phyloP scores from a whole-genome alignment of 352 stramenopile genomes.

The Phytophthora pluvialis region DNA sequence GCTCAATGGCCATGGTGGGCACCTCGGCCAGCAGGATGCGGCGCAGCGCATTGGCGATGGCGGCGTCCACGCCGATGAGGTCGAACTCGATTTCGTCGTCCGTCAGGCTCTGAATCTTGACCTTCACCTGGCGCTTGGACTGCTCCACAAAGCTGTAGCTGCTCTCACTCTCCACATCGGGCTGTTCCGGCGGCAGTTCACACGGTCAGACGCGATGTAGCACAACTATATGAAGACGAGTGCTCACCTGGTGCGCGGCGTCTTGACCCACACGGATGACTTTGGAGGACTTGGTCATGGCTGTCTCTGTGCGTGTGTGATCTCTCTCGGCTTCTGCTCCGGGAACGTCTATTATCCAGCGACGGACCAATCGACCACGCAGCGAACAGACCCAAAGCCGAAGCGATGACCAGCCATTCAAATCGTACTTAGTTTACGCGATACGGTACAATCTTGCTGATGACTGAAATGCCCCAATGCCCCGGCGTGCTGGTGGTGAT shows the following conservation, averaged over 20 bases:
- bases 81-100: conserved; percentile 94
- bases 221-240: neutral
- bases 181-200: conserved; percentile 39
- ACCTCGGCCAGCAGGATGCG: conserved; percentile 93
- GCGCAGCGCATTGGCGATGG: conserved; percentile 92
- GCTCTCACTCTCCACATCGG: conserved; percentile 71
- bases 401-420: conserved; percentile 41
- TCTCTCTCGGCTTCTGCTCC: conserved; percentile 1
- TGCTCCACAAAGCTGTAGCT: conserved; percentile 85
- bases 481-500: conserved; percentile 11
- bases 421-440: neutral
- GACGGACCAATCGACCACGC: conserved; percentile 24
- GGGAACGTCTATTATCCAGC: conserved; percentile 19
- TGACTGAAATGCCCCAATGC: neutral
- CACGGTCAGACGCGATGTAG: conserved; percentile 14
- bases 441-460: neutral
- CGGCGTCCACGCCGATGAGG: conserved; percentile 91
- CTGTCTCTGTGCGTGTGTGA: conserved; percentile 13
- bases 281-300: conserved; percentile 79
- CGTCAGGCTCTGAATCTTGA: conserved; percentile 84
- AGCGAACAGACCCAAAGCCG: conserved; percentile 34
- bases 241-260: conserved; percentile 74
- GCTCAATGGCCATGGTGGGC: conserved; percentile 94
- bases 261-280: conserved; percentile 80
- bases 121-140: conserved; percentile 84